These are phyloP conservation scores for Datisca glomerata DNA, from an alignment of 306 rosid genomes.

Conservation along the genomic window DNA sequence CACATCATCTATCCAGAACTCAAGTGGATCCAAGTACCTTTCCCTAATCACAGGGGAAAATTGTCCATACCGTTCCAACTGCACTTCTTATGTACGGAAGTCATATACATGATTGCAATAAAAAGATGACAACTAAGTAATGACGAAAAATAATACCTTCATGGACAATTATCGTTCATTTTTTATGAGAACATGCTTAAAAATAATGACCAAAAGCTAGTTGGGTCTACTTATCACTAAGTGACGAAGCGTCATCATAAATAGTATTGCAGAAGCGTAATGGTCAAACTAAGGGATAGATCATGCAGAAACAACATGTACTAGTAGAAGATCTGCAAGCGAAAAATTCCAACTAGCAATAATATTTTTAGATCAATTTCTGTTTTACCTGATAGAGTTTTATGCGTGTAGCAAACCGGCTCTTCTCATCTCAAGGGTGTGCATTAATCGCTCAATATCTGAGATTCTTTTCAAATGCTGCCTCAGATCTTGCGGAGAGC, in stretches of 20 bases:
- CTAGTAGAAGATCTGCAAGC: no score
- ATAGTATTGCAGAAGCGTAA: constrained; percentile 1
- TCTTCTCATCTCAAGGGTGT: constrained; percentile 65
- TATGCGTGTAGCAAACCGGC: constrained; percentile 84
- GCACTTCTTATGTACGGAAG: constrained; percentile 69
- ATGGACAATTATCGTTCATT: no score
- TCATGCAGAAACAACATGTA: no score
- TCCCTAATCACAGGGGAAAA: constrained; percentile 60
- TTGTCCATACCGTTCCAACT: constrained; percentile 50
- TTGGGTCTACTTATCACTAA: no score
- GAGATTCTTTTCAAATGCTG: constrained; percentile 87
- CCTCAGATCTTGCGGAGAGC: constrained; percentile 73
- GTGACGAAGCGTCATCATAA: no score
- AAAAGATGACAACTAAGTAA: constrained; percentile 16
- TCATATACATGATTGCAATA: constrained; percentile 76
- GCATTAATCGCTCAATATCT: constrained; percentile 76
- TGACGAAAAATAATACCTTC: no score
- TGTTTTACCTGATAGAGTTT: constrained; percentile 80
- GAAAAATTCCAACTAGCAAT: background rate
- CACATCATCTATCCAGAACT: constrained; percentile 60
- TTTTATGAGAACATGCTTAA: no score
- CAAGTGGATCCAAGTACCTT: constrained; percentile 49
- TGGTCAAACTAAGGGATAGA: background rate
- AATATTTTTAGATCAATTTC: background rate
- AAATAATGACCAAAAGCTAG: no score